Conservation (phyloP, 192 early-diverging fungal genomes). For the Dissophora ornata region DNA sequence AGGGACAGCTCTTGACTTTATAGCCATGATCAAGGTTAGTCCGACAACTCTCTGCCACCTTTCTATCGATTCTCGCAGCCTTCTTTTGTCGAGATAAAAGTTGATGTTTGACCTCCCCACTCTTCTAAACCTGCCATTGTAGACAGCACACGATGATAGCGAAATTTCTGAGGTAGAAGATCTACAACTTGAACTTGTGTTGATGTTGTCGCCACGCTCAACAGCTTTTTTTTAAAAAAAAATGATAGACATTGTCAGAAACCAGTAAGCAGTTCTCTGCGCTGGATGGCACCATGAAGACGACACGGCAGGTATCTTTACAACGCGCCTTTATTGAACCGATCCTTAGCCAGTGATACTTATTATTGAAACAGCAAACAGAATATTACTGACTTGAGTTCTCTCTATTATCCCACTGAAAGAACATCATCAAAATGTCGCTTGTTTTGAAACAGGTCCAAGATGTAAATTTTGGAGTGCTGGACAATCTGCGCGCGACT, state of each 20-base stretch:
- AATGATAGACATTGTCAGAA: slow-evolving; percentile 22
- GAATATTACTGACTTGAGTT: not conserved
- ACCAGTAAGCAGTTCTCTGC: slow-evolving; percentile 40
- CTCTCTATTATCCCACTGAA: not conserved
- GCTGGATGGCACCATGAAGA: slow-evolving; percentile 31
- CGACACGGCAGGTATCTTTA: slow-evolving; percentile 30
- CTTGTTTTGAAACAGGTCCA: slow-evolving; percentile 33
- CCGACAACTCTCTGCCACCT: no score
- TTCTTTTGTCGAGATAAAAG: not conserved
- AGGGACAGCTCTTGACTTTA: slow-evolving; percentile 23
- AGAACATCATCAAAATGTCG: slow-evolving; percentile 30
- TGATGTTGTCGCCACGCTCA: not conserved
- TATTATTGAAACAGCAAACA: not conserved
- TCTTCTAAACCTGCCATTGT: not conserved
- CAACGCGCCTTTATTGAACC: not conserved
- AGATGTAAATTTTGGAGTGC: slow-evolving; percentile 36
- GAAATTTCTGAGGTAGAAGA: slow-evolving; percentile 22
- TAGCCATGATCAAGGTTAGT: slow-evolving; percentile 40
- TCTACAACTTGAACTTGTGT: no score
- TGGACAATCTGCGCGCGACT: slow-evolving; percentile 45
- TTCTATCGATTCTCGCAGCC: not conserved
- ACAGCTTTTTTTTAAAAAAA: not conserved
- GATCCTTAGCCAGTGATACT: not conserved
- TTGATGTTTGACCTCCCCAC: not conserved
- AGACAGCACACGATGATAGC: slow-evolving; percentile 13